Evolutionary conservation across 2,329 filamentous ascomycete genomes (phyloP).

Genomic region (Hypoxylon rubiginosum): DNA sequence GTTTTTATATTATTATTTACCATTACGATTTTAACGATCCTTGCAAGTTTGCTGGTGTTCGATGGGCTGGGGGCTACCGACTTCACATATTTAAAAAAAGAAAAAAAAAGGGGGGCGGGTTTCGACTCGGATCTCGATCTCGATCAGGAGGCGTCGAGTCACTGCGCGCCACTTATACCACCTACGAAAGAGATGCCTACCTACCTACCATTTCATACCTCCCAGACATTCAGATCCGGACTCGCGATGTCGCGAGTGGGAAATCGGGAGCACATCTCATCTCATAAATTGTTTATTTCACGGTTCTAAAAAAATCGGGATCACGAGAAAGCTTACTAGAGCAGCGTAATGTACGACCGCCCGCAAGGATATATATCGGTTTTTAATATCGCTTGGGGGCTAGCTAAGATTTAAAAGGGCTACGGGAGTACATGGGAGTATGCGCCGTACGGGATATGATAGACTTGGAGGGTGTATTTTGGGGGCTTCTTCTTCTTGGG

Average conservation of each 20-base stretch:
- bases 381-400: background rate
- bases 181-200: no score
- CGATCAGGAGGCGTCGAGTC: background rate
- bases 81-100: background rate
- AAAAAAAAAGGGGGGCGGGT: background rate
- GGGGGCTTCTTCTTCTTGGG: background rate
- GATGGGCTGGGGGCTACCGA: background rate
- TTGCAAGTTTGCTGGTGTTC: no score
- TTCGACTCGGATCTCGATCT: background rate
- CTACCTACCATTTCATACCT: background rate
- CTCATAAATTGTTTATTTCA: background rate
- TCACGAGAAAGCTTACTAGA: slow-evolving; percentile 25
- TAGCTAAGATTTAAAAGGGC: background rate
- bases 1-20: background rate
- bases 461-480: background rate
- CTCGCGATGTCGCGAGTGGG: background rate
- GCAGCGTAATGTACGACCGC: slow-evolving; percentile 10
- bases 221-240: background rate
- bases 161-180: background rate
- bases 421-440: background rate
- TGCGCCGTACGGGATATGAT: background rate
- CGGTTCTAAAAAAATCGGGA: no score
- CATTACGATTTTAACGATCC: slow-evolving; percentile 3
- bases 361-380: background rate
- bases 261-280: background rate